Conservation (phyloP, 1,284 basidiomycete genomes). For the Rhodotorula sp. region DNA sequence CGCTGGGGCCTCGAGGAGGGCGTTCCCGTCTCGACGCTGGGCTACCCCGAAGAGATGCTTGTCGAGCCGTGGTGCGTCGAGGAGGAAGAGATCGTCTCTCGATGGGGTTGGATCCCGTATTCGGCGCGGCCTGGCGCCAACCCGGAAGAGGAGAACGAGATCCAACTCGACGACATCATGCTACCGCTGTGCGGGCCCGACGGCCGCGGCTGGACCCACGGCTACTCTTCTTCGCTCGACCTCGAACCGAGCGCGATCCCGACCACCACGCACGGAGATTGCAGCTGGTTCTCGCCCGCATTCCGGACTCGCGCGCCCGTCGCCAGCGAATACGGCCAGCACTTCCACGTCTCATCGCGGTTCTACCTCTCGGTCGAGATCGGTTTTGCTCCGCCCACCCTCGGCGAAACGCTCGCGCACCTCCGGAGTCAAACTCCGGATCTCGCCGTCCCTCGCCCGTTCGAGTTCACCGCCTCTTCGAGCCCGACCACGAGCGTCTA, state of each 20-base stretch:
- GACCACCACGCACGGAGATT: constrained; percentile 43
- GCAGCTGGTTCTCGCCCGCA: constrained; percentile 47
- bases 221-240: constrained; percentile 47
- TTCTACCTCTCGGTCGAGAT: constrained; percentile 49
- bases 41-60: constrained; percentile 44
- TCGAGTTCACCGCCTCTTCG: constrained; percentile 38
- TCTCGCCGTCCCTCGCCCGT: constrained; percentile 39
- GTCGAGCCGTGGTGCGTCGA: constrained; percentile 45
- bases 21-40: constrained; percentile 29
- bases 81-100: constrained; percentile 50
- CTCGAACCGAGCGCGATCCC: constrained; percentile 43
- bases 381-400: constrained; percentile 43
- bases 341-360: constrained; percentile 48
- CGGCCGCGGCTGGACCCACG: constrained; percentile 43
- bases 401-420: constrained; percentile 33
- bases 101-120: constrained; percentile 50
- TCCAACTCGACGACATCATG: constrained; percentile 46
- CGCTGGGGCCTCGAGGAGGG: constrained; percentile 37
- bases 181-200: constrained; percentile 43
- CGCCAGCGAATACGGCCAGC: constrained; percentile 41
- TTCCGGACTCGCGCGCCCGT: constrained; percentile 43
- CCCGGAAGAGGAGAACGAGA: constrained; percentile 42
- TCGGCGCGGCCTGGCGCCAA: constrained; percentile 44
- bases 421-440: constrained; percentile 37
- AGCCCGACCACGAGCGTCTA: constrained; percentile 43